A percentile compares a stretch with the other conserved stretches of the same genome.
Conservation (phyloP, 768 basidiomycete species). For the Mrakia gelida region DNA sequence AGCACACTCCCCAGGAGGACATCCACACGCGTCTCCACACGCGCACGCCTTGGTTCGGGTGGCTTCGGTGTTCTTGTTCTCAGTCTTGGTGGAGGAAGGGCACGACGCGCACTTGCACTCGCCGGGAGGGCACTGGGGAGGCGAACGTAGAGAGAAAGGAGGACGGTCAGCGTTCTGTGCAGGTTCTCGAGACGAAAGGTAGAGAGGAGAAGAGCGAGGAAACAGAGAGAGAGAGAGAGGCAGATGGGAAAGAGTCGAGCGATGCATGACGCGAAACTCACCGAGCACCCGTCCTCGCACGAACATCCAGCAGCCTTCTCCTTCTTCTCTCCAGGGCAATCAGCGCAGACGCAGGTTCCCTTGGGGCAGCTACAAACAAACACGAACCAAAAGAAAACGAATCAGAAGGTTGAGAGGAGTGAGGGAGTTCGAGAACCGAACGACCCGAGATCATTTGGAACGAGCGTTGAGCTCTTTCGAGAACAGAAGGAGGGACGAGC, state of each 20-base stretch:
- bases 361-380: background rate
- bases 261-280: background rate
- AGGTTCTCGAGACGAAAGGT: background rate
- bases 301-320: background rate
- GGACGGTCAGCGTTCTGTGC: background rate
- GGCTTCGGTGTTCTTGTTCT: background rate
- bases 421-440: background rate
- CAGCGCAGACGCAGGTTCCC: background rate
- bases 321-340: background rate
- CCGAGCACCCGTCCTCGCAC: background rate
- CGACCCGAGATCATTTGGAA: background rate
- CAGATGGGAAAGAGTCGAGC: background rate
- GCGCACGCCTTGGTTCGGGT: background rate
- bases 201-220: background rate
- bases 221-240: background rate
- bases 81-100: background rate
- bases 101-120: background rate
- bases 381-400: background rate
- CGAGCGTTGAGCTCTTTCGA: too few species aligned
- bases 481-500: too few species aligned
- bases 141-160: background rate
- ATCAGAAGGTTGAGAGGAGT: background rate
- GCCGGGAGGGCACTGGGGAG: slow-evolving; percentile 6
- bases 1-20: too few species aligned
- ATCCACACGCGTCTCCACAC: background rate